Base-by-base conservation (phyloP, 148 eudicot species). In the Rhododendron henanense region DNA sequence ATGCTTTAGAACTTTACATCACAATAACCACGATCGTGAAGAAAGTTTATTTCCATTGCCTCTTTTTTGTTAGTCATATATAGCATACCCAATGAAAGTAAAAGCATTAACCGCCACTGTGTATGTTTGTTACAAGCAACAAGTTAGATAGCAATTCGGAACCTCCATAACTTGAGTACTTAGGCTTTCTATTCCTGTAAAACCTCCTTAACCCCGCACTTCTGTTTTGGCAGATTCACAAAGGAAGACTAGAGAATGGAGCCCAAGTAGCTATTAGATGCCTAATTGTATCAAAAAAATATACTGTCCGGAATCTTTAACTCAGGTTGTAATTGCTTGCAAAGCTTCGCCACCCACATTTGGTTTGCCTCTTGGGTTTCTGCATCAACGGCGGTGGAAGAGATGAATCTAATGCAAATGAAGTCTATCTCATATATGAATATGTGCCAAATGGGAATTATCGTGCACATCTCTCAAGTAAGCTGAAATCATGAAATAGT, bases 351-450 rank as follows among this genome's bases (percentile, higher is more conserved):
- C 94, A 94, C 84, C 93, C 88, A 48, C 89, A 94, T 87, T 85
- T 94, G 83, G 95, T 93, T 84, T 92, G 93, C 88, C 92, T 94
- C 23, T 82, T 94, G 81, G 97, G 97, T 15, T 91, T 91, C 88
- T 92, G 28, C 28, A 92, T 94, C 45, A 89, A 90, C 59, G 81
- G 71, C 75, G 90, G 87, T 16, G 86, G 84, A 79, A 85, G 63
- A 57, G 84, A 81, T 79, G 92, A 89, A 47, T 51, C 89, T 45
- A 88, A 83, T 41, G 88, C 84, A 79, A 90, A 88, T 84, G 91
- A 87, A 84, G 91, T 92, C 73, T 93, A 91, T 90, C 94, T 94
- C 81, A 85, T 94, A 59, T 94, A 92, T 35, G 97, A 94, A 85
- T 92, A 90, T 69, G 87, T 93, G 84, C 86, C 93, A 33, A 90